A percentile compares a stretch with the other conserved stretches of the same genome.
phyloP scores from a whole-genome alignment of 805 yeast genomes.

The Lipomyces spencermartinsiae region DNA sequence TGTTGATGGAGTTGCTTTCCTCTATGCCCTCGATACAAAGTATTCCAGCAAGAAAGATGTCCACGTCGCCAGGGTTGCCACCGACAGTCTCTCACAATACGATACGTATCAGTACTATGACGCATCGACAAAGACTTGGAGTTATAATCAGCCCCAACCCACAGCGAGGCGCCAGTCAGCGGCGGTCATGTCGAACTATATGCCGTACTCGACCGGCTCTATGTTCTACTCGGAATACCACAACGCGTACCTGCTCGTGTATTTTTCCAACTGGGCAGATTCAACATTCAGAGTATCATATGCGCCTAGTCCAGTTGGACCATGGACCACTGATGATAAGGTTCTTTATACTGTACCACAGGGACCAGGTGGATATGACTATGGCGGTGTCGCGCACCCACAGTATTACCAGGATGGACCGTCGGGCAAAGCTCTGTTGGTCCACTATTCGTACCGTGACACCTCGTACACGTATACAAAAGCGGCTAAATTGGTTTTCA shows the following conservation, averaged over 20 bases:
- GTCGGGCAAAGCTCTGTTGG: constrained; percentile 25
- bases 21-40: constrained; percentile 28
- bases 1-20: constrained; percentile 30
- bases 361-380: constrained; percentile 30
- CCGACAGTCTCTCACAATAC: constrained; percentile 2
- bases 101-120: constrained; percentile 29
- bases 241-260: constrained; percentile 28
- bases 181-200: constrained; percentile 25
- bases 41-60: constrained; percentile 31
- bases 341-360: constrained; percentile 19
- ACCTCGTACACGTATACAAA: constrained; percentile 23
- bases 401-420: constrained; percentile 16
- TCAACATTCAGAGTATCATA: constrained; percentile 23
- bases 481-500: constrained; percentile 15
- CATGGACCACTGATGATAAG: constrained; percentile 26
- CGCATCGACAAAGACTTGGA: constrained; percentile 25
- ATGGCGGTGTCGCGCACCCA: constrained; percentile 34
- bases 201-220: constrained; percentile 33
- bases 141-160: constrained; percentile 26
- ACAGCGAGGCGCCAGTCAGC: constrained; percentile 33
- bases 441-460: constrained; percentile 31
- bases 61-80: constrained; percentile 34
- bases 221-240: constrained; percentile 34
- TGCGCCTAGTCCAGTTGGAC: constrained; percentile 35
- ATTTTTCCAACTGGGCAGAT: constrained; percentile 34